Conservation (phyloP, 495 filamentous ascomycete species). For the Aspergillus sclerotioniger region DNA sequence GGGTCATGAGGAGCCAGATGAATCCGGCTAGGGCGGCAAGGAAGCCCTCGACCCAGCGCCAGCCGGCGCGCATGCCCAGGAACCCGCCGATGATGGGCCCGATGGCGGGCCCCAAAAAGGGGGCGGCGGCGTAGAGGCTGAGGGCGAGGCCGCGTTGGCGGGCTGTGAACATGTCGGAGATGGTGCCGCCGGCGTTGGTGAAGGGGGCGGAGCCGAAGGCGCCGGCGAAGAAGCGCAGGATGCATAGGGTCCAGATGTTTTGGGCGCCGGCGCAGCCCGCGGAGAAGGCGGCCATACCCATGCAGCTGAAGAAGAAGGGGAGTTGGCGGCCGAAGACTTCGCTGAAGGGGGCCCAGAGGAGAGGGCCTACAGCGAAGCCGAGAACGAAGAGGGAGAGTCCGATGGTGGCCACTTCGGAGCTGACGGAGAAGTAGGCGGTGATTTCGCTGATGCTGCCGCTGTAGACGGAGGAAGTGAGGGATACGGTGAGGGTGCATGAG, state of each 20-base stretch:
- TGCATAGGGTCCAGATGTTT: constrained; percentile 3
- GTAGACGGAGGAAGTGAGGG: background rate
- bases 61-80: background rate
- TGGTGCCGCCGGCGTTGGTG: constrained; percentile 3
- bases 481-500: constrained; percentile 1
- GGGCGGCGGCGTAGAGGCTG: constrained; percentile 1
- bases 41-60: constrained; percentile 2
- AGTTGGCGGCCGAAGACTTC: constrained; percentile 1
- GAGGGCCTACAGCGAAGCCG: background rate
- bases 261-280: background rate
- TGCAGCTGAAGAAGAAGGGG: constrained; percentile 2
- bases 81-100: constrained; percentile 6
- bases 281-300: constrained; percentile 1
- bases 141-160: constrained; percentile 1
- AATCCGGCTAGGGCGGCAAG: background rate
- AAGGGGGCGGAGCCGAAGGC: background rate
- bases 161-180: constrained; percentile 1
- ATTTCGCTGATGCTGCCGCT: constrained; percentile 7
- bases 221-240: constrained; percentile 3
- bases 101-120: background rate
- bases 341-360: constrained; percentile 1
- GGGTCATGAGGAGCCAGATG: background rate
- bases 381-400: constrained; percentile 1
- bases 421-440: background rate
- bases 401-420: constrained; percentile 1